Evolutionary conservation across 768 basidiomycete species (phyloP), one percentile per base, ranked within the genome.

Genomic region (Suillus sp.): DNA sequence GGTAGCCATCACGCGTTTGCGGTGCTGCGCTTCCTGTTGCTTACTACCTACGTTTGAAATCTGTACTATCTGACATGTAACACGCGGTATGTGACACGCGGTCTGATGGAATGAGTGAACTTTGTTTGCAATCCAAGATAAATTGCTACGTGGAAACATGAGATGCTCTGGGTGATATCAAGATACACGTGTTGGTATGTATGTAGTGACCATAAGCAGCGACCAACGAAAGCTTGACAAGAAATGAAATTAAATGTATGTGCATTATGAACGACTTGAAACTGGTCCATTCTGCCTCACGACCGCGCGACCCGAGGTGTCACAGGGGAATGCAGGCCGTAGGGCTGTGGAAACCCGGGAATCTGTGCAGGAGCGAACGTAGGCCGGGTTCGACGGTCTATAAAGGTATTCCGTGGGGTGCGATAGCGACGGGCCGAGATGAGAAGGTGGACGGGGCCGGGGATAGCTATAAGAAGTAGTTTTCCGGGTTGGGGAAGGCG

Each of bases 321-420:
- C 56, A 57, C 56, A 62, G 57, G 75, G 71, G 68, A 75, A 75
- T 37, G 74, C 74, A 32, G 74, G 74, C 6, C 74, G 72, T 55
- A 76, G 62, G 4, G 75, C 75, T 2, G 74, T 75, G 60, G 75
- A 76, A n/a, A 76, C 74, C 67, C 68, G 67, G 22, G 73, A 67
- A 65, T 75, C 74, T 8, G 74, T 75, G 13, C 73, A 74, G 10
- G 73, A 74, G 27, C 75, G 66, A 10, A 73, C 73, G 60, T 74
- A 74, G 2, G 75, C 73, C 1, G 73, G 61, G 18, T 75, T 71
- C 20, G 75, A 74, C 3, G 73, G 75, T 51, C 66, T 69, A 58
- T 74, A 74, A 2, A 74, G 69, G 20, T 60, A 72, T 10, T 72
- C 73, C 13, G 73, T 50, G 14, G 40, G 25, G 62, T 62, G 61